Conservation (phyloP, 1,284 basidiomycete species). For the Leccinum solheimii region DNA sequence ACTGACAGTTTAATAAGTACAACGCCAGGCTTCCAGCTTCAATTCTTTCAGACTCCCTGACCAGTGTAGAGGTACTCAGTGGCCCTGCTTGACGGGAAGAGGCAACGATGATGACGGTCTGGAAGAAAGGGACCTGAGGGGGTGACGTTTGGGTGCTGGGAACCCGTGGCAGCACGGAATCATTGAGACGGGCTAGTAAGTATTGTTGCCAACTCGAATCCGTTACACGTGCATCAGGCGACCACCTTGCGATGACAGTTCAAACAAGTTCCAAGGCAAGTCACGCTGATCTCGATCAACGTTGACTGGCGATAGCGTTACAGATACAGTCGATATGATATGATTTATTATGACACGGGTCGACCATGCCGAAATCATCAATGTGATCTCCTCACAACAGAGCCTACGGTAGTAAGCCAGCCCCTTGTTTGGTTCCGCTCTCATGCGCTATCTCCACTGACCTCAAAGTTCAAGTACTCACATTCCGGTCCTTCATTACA, state of each 20-base stretch:
- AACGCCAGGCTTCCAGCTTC: background rate
- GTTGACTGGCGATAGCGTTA: background rate
- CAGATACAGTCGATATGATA: constrained; percentile 2
- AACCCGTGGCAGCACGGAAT: background rate
- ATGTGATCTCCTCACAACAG: background rate
- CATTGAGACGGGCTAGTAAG: background rate
- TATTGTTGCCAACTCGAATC: constrained; percentile 5
- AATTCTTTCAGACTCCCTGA: background rate
- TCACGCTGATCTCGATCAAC: background rate
- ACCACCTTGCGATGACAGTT: background rate
- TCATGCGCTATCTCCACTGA: background rate
- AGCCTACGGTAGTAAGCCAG: too few relatives aligned
- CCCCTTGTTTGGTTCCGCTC: background rate
- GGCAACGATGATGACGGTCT: background rate
- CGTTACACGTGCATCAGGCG: constrained; percentile 17
- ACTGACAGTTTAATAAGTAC: background rate
- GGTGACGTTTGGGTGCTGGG: constrained; percentile 1
- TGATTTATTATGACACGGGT: background rate
- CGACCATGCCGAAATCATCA: background rate
- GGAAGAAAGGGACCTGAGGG: background rate
- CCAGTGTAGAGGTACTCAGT: background rate
- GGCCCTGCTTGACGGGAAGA: background rate
- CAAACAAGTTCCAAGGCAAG: background rate
- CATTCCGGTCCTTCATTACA: too few relatives aligned
- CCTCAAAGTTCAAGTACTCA: too few relatives aligned